Evolutionary conservation across 495 filamentous ascomycete genomes (phyloP).

Genomic region (Delitschia confertaspora): DNA sequence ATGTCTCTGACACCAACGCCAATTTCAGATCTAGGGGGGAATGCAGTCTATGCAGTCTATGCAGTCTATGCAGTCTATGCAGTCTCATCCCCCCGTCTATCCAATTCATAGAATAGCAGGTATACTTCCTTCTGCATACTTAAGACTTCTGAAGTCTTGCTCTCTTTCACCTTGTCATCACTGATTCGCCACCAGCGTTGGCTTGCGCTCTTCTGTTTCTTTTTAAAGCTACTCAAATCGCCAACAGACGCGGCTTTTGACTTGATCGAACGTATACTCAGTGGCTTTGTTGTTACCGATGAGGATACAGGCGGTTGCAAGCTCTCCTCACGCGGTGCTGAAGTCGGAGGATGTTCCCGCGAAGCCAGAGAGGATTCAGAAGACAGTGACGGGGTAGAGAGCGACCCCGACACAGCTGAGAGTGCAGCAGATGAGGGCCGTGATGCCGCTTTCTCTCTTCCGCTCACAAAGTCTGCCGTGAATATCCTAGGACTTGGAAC

Average conservation of each 20-base stretch:
- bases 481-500: constrained; percentile 31
- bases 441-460: constrained; percentile 12
- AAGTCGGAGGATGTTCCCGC: constrained; percentile 29
- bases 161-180: constrained; percentile 92
- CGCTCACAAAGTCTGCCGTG: constrained; percentile 10
- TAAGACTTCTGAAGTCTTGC: constrained; percentile 81
- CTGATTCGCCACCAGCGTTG: constrained; percentile 96
- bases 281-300: constrained; percentile 7
- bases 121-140: constrained; percentile 95
- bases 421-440: constrained; percentile 5
- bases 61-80: too few relatives aligned
- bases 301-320: constrained; percentile 8
- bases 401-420: constrained; percentile 31
- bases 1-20: too few relatives aligned
- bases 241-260: constrained; percentile 27
- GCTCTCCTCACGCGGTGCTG: constrained; percentile 33
- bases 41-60: too few relatives aligned
- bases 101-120: constrained; percentile 88
- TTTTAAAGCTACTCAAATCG: constrained; percentile 35
- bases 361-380: constrained; percentile 31
- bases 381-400: constrained; percentile 40
- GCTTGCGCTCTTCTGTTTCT: constrained; percentile 47
- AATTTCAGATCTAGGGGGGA: too few relatives aligned
- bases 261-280: constrained; percentile 23
- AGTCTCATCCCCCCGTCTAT: constrained; percentile 32